Evolutionary conservation across 1,284 basidiomycete genomes (phyloP).

Genomic region (Moesziomyces sp.): DNA sequence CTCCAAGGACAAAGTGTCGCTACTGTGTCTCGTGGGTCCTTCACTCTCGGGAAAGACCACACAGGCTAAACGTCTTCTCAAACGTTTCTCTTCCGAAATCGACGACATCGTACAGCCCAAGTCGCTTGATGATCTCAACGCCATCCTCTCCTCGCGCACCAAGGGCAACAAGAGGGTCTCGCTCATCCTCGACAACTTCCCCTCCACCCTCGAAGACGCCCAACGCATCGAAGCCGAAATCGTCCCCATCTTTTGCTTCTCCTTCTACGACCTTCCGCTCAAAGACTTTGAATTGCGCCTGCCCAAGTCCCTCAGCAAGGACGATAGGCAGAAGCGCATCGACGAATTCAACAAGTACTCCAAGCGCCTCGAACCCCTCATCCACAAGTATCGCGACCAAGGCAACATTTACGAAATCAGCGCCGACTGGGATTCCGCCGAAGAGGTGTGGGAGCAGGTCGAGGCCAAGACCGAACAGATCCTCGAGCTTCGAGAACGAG

Average conservation of each 20-base stretch:
- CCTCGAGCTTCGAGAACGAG: constrained; percentile 30
- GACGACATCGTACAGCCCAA: constrained; percentile 25
- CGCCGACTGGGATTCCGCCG: constrained; percentile 55
- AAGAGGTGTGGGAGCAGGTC: constrained; percentile 63
- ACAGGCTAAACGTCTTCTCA: constrained; percentile 46
- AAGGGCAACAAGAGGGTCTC: constrained; percentile 19
- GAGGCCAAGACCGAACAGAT: constrained; percentile 57
- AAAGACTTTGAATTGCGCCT: constrained; percentile 41
- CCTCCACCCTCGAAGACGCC: constrained; percentile 41
- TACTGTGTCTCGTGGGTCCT: constrained; percentile 44
- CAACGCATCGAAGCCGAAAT: constrained; percentile 41
- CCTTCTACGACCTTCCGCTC: constrained; percentile 53
- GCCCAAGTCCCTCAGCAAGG: constrained; percentile 5
- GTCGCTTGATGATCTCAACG: constrained; percentile 19
- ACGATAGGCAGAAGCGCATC: constrained; percentile 27
- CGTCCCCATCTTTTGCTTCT: constrained; percentile 52
- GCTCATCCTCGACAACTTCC: constrained; percentile 53
- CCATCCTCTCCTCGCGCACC: constrained; percentile 20
- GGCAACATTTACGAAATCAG: constrained; percentile 61
- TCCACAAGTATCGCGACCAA: constrained; percentile 47
- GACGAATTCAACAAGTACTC: constrained; percentile 35
- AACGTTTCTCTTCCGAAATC: constrained; percentile 38
- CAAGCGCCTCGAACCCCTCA: constrained; percentile 22
- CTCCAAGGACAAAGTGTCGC: constrained; percentile 31
- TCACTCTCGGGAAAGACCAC: constrained; percentile 46